Evolutionary conservation across 169 alveolate genomes (phyloP).

Genomic region (Eimeria necatrix): DNA sequence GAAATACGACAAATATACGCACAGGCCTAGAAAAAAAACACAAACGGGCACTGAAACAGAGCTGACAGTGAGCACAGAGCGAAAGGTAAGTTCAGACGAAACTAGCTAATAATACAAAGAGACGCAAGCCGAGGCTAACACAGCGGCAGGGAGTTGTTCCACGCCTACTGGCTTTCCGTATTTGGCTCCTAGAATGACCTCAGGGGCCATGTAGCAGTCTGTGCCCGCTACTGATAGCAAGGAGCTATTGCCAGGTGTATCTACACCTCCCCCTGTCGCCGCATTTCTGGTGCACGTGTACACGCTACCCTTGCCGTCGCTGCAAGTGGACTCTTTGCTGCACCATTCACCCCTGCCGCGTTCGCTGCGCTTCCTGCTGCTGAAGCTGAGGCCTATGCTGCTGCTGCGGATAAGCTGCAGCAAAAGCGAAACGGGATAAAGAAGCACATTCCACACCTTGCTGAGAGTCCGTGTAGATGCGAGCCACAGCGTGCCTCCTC

Average conservation of each 20-base stretch:
- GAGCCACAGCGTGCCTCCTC: not conserved
- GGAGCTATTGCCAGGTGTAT: not conserved
- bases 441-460: not conserved
- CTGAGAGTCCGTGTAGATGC: not conserved
- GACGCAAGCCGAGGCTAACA: no score
- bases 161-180: slow-evolving; percentile 72
- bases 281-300: not conserved
- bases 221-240: slow-evolving; percentile 74
- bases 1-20: no score
- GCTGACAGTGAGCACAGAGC: no score
- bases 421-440: not conserved
- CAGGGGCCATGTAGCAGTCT: slow-evolving; percentile 80
- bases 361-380: no score
- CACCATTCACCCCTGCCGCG: not conserved
- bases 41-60: no score
- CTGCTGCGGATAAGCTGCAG: not conserved
- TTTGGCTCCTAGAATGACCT: slow-evolving; percentile 30
- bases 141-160: no score
- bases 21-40: no score
- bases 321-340: not conserved
- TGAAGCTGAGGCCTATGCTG: not conserved
- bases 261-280: not conserved
- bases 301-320: not conserved
- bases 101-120: no score
- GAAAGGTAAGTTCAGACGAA: no score